A percentile compares a stretch with the other conserved stretches of the same genome.
Evolutionary conservation across 176 grass and related monocot genomes (phyloP).

Genomic region (Elaeis guineensis): DNA sequence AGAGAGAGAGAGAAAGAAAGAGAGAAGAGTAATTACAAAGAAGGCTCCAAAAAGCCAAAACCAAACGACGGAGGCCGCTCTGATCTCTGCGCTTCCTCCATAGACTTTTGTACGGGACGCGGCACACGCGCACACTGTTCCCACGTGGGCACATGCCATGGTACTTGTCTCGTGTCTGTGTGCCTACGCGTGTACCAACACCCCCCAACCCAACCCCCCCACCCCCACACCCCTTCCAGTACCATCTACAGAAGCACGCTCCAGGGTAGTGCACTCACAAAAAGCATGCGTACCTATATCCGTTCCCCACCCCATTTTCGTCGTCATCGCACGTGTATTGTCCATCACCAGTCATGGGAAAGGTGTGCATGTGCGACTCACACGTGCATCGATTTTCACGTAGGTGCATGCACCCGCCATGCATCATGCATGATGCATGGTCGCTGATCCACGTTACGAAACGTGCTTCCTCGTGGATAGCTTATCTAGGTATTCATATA

Average conservation of each 20-base stretch:
- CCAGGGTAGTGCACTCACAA: not conserved
- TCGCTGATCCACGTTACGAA: not conserved
- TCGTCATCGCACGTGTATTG: too few species aligned
- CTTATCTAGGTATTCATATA: too few species aligned
- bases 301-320: too few species aligned
- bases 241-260: not conserved
- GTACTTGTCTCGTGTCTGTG: not conserved
- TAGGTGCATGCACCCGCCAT: not conserved
- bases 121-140: conserved; percentile 10
- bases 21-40: not conserved
- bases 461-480: too few species aligned
- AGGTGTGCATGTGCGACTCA: too few species aligned
- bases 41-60: not conserved
- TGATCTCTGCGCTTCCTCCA: too few species aligned
- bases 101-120: not conserved
- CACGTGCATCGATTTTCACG: not conserved
- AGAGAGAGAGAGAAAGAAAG: not conserved
- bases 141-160: conserved; percentile 12
- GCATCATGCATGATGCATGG: conserved; percentile 1
- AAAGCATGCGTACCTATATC: too few species aligned
- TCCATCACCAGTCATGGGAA: too few species aligned
- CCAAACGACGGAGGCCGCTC: too few species aligned
- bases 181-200: not conserved
- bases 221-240: not conserved
- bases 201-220: too few species aligned